A percentile compares a stretch with the other conserved stretches of the same genome.
These are phyloP conservation scores for Eucalyptus grandis DNA, from an alignment of 345 rosid species.

Conservation along the genomic window DNA sequence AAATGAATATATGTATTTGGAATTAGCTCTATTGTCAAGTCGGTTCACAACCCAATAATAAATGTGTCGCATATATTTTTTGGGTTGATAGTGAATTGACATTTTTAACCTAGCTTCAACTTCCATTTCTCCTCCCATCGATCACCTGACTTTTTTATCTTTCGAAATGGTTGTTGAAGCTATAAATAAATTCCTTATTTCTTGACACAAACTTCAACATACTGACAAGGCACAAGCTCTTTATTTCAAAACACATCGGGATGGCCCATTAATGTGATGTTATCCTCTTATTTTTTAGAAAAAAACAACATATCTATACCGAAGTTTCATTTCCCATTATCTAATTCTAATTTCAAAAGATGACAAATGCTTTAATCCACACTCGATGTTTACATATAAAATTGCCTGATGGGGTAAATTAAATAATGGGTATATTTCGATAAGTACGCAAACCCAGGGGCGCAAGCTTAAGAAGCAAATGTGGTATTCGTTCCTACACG, in stretches of 20 bases:
- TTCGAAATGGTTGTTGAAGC: background rate
- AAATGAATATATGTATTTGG: background rate
- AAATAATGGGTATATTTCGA: background rate
- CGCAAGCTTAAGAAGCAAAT: background rate
- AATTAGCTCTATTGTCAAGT: accelerated
- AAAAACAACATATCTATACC: background rate
- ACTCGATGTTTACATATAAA: background rate
- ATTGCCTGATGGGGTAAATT: accelerated
- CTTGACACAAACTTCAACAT: background rate
- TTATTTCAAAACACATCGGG: background rate
- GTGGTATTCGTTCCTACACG: background rate
- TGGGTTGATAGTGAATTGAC: accelerated
- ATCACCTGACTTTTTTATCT: background rate
- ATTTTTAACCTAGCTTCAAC: background rate
- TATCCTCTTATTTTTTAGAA: background rate
- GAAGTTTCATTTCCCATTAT: accelerated
- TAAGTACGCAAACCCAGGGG: accelerated
- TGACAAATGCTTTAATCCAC: too few species aligned
- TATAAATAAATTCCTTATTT: background rate
- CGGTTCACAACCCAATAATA: accelerated
- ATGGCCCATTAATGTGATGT: background rate
- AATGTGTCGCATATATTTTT: background rate
- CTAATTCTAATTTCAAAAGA: background rate
- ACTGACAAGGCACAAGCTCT: background rate
- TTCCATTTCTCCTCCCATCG: background rate